Conservation (phyloP, 2,329 filamentous ascomycete genomes). For the Bipolaris bicolor region DNA sequence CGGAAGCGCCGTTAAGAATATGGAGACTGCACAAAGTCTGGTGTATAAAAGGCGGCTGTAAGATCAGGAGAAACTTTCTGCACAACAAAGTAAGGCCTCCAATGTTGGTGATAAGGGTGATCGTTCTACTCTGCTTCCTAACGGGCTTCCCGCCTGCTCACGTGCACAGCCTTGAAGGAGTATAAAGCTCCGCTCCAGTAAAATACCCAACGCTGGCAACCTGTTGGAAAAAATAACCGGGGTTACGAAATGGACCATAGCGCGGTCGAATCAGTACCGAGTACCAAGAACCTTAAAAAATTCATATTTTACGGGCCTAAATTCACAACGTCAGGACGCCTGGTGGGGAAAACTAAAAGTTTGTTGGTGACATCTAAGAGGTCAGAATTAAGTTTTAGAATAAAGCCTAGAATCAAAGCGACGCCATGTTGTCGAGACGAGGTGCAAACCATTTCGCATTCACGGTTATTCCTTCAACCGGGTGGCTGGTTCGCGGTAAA, state of each 20-base stretch:
- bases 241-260: background rate
- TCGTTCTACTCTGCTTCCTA: background rate
- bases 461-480: background rate
- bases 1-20: background rate
- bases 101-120: background rate
- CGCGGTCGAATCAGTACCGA: background rate
- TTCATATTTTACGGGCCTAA: background rate
- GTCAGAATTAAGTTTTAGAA: background rate
- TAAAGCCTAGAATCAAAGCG: too few species aligned
- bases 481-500: background rate
- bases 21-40: background rate
- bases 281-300: background rate
- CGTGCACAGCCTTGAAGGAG: background rate
- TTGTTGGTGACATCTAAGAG: background rate
- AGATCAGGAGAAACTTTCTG: background rate
- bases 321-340: background rate
- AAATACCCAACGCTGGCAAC: background rate
- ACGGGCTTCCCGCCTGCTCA: slow-evolving; percentile 41
- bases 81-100: background rate
- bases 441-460: background rate
- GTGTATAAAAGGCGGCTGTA: background rate
- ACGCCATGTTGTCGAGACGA: background rate
- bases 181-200: background rate
- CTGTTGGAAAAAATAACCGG: background rate
- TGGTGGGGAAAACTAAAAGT: background rate